Evolutionary conservation across 2,329 filamentous ascomycete genomes (phyloP).

Genomic region (Colletotrichum caudatum): DNA sequence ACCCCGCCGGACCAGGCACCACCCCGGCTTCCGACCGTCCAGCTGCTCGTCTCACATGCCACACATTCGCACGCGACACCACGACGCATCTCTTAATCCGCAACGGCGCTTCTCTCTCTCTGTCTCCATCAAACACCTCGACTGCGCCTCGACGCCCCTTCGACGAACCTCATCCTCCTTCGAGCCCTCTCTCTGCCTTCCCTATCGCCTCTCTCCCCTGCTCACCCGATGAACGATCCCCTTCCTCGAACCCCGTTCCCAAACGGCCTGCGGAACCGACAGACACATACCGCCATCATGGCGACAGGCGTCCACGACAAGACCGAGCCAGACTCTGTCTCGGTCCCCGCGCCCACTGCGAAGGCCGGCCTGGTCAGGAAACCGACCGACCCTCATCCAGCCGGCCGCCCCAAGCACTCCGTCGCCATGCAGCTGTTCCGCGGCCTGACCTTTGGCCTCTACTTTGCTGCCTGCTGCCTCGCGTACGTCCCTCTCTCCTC

Average conservation of each 20-base stretch:
- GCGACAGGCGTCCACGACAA: conserved; percentile 53
- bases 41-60: conserved; percentile 38
- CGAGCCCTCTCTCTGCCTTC: too few relatives aligned
- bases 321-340: conserved; percentile 35
- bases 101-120: conserved; percentile 11
- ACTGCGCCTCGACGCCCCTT: not conserved
- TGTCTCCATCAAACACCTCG: not conserved
- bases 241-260: not conserved
- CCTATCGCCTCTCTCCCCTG: not conserved
- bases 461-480: conserved; percentile 63
- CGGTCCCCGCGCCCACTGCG: conserved; percentile 42
- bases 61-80: conserved; percentile 35
- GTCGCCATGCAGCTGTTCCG: conserved; percentile 63
- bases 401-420: conserved; percentile 67
- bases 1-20: conserved; percentile 35
- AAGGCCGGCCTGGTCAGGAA: conserved; percentile 36
- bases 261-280: not conserved
- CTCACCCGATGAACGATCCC: conserved; percentile 1
- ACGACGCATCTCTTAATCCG: not conserved
- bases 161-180: not conserved
- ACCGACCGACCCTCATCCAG: conserved; percentile 58
- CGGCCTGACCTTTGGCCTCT: conserved; percentile 63
- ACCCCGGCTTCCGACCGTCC: conserved; percentile 23
- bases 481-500: conserved; percentile 55
- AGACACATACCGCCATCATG: conserved; percentile 46